phyloP scores from a whole-genome alignment of 2,329 filamentous ascomycete genomes.

The Ophiostoma perfectum region DNA sequence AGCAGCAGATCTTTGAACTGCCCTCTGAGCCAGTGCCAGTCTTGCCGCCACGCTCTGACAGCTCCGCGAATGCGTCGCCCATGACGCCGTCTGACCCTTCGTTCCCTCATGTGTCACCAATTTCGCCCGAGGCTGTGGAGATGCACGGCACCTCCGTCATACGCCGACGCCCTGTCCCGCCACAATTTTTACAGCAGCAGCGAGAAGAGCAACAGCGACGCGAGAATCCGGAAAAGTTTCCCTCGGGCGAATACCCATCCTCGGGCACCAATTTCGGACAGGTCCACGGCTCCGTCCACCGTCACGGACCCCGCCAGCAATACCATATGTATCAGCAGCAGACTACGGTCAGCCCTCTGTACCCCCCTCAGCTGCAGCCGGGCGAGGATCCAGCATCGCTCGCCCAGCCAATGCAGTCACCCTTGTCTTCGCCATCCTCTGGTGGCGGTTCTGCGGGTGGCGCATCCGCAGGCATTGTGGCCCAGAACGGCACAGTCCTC shows the following conservation, averaged over 20 bases:
- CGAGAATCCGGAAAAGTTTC: conserved; percentile 18
- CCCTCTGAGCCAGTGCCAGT: conserved; percentile 9
- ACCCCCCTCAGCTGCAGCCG: conserved; percentile 50
- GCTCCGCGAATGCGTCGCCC: neutral
- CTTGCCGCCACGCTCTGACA: neutral
- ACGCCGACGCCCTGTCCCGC: conserved; percentile 21
- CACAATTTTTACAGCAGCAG: conserved; percentile 15
- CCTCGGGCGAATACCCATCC: conserved; percentile 1
- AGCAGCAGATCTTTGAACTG: conserved; percentile 17
- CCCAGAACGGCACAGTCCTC: conserved; percentile 18
- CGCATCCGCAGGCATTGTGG: conserved; percentile 6
- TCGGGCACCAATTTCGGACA: neutral
- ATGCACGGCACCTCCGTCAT: conserved; percentile 17
- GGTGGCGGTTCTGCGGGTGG: neutral
- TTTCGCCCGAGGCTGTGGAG: neutral
- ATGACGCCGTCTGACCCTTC: neutral
- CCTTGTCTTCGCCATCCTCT: neutral
- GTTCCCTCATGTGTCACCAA: neutral
- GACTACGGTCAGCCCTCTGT: conserved; percentile 44
- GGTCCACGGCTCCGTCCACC: conserved; percentile 4
- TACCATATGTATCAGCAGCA: conserved; percentile 31
- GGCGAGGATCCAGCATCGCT: conserved; percentile 29
- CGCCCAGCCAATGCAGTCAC: neutral
- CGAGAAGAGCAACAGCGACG: conserved; percentile 19
- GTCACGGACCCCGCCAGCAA: conserved; percentile 17